These are phyloP conservation scores for Cryphonectria carpinicola DNA, from an alignment of 2,329 filamentous ascomycete genomes.

Conservation along the genomic window DNA sequence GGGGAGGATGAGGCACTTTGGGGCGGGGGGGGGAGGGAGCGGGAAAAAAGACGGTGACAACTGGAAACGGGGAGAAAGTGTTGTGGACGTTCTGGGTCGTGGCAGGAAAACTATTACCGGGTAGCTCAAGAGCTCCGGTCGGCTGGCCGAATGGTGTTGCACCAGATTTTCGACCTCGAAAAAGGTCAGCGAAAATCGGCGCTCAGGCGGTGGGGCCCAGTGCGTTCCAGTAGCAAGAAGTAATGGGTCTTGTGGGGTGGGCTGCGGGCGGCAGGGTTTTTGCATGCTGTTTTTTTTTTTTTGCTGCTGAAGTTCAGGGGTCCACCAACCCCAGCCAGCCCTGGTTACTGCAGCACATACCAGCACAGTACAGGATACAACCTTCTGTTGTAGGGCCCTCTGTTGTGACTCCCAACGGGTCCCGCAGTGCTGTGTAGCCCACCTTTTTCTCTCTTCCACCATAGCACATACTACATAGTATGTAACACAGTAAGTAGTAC, in stretches of 20 bases:
- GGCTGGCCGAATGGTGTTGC: constrained; percentile 29
- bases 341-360: no score
- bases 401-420: no score
- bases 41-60: constrained; percentile 37
- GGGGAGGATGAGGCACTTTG: constrained; percentile 35
- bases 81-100: not conserved
- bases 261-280: not conserved
- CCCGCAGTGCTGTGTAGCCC: no score
- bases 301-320: not conserved
- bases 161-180: constrained; percentile 26
- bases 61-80: constrained; percentile 19
- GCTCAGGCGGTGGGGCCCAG: constrained; percentile 20
- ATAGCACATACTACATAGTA: no score
- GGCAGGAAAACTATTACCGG: constrained; percentile 5
- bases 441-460: no score
- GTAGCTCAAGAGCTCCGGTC: constrained; percentile 25
- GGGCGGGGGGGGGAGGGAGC: no score
- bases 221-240: not conserved
- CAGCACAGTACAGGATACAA: no score
- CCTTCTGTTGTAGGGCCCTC: no score
- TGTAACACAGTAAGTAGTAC: not conserved
- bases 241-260: not conserved
- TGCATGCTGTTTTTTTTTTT: not conserved
- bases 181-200: constrained; percentile 18
- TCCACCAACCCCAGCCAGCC: not conserved